A percentile compares a stretch with the other conserved stretches of the same genome.
Conservation (phyloP, 2,329 filamentous ascomycete genomes). For the Cytospora mali region DNA sequence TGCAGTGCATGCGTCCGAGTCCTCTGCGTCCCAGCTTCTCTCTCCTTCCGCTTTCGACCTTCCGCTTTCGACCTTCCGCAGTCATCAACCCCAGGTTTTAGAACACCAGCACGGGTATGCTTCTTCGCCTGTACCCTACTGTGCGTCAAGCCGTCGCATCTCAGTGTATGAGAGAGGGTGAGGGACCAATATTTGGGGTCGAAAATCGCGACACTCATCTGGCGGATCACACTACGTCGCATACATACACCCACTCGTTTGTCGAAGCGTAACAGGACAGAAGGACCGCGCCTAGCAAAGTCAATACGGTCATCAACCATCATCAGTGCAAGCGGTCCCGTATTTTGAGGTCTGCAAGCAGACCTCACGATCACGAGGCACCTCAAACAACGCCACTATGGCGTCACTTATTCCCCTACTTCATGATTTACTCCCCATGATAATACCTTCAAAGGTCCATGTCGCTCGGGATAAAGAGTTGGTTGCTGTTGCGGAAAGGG, state of each 20-base stretch:
- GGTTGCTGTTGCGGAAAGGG: conserved; percentile 12
- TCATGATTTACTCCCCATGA: conserved; percentile 61
- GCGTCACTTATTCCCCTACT: conserved; percentile 57
- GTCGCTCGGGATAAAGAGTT: conserved; percentile 48
- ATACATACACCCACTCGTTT: not conserved
- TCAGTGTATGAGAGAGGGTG: not conserved
- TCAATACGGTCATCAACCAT: not conserved
- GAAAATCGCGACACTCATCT: not conserved
- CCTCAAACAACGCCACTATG: conserved; percentile 41
- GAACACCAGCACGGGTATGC: not conserved
- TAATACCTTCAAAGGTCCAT: conserved; percentile 60
- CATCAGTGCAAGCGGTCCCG: not conserved
- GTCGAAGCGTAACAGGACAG: not conserved
- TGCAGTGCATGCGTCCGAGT: not conserved
- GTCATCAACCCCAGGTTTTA: not conserved
- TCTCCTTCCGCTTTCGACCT: not conserved
- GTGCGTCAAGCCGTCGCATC: not conserved
- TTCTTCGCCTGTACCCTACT: not conserved
- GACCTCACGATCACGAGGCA: not conserved
- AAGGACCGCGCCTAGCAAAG: not conserved
- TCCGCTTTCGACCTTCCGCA: not conserved
- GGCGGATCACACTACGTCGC: conserved; percentile 1
- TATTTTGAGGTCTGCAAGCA: not conserved
- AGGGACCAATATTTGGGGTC: not conserved
- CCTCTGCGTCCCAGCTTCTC: not conserved